Evolutionary conservation across 768 basidiomycete genomes (phyloP), one percentile per base, ranked within the genome.

Genomic region (Termitomyces sp.): DNA sequence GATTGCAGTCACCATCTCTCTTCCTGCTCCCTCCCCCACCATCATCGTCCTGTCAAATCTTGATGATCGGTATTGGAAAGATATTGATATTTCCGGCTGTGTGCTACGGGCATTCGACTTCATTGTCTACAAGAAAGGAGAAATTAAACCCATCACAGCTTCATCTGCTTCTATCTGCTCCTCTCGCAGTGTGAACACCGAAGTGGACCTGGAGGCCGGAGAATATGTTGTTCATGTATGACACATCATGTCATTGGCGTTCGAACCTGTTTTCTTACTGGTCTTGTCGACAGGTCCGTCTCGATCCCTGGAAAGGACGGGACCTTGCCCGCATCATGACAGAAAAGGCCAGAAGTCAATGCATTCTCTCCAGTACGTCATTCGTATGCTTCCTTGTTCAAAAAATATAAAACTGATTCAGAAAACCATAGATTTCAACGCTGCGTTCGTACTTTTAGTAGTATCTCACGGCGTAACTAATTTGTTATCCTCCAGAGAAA

Each of bases 41-140:
- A 68, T 77, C 30, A 70, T 78, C 20, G 75, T 77, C 23, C 72
- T 78, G 5, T 72, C 76, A 0, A 71, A 76, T 49, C 61, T 75
- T 20, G 75, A 77, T 59, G 56, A 61, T 0, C 72, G 77, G 4
- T 78, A 70, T 61, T 77, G 70, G 64, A 55, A 62, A 5, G 66
- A 69, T 23, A 61, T 76, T 10, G 64, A 69, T 3, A 67, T 75
- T 10, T 65, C 69, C 3, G 67, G 70, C 1, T 60, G 57, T 32
- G 61, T 54, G 6, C 12, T 41, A 1, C 76, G 74, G 74, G 53
- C 61, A 1, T 71, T 77, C 26, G 75, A 77, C 59, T 77, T 77
- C 57, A 57, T 71, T 9, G 57, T 78, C 6, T 77, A 69, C 69
- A 71, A 71, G 57, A 68, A 70, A 50, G 74, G 72, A 7, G 68